Base-by-base conservation (phyloP, 495 filamentous ascomycete species). In the Annulohypoxylon stygium region DNA sequence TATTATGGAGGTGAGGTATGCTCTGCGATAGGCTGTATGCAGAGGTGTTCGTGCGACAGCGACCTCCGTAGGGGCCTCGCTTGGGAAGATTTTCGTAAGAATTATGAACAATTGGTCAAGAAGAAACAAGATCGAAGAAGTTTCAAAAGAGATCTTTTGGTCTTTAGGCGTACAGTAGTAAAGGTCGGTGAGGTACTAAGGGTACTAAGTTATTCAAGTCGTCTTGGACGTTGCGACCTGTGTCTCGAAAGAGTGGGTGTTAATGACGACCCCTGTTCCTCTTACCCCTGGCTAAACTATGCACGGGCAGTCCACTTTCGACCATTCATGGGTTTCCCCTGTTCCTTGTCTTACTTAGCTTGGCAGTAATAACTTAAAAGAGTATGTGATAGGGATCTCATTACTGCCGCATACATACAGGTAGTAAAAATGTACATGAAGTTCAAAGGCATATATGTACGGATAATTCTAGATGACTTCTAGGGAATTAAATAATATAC, bases 181-280 rank as follows among this genome's bases (percentile, higher is more conserved):
- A 74, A 75, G 75, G 73, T 75, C 77, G 73, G 73, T 79, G 65
- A 77, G 69, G 51, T 71, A 30, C 30, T 30, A 30, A 3, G 3
- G 5, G 30, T 30, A 30, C 30, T 30, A 30, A 67, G 67, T 69
- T 54, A 47, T 47, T 16, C 43, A 47, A 20, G n/a, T 47, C n/a
- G 43, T 76, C 74, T 78, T 69, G 75, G 75, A 68, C 79, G 81
- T 83, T 82, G 81, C 82, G 79, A 80, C 77, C 82, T 79, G 79
- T 80, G 83, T 86, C 81, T 86, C 81, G 78, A 81, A 76, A 73
- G 69, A 63, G 70, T 78, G 78, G 74, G 64, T 69, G 67, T 68
- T 57, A 65, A 62, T 68, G 65, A 45, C n/a, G 71, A 64, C 76
- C 67, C 77, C 75, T 79, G 77, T 69, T 23, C 16, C n/a, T 14